Evolutionary conservation across 441 rosid genomes (phyloP).

Genomic region (Populus hybrid): DNA sequence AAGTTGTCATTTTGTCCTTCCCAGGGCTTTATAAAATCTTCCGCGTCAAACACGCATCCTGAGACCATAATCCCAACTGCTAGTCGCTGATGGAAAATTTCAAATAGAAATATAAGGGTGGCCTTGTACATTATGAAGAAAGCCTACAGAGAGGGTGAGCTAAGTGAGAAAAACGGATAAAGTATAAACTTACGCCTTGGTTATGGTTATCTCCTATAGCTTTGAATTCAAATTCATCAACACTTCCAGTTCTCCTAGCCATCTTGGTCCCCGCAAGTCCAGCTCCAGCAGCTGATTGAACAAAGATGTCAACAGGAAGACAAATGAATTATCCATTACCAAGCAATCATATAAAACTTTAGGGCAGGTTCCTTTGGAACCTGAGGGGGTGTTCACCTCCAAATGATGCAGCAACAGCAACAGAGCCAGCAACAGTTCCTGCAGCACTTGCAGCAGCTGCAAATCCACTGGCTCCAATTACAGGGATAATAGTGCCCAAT

Average conservation of each 20-base stretch:
- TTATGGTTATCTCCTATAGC: slow-evolving; percentile 71
- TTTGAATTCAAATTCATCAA: slow-evolving; percentile 87
- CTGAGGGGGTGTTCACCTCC: slow-evolving; percentile 59
- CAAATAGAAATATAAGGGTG: neutral
- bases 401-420: slow-evolving; percentile 96
- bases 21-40: slow-evolving; percentile 87
- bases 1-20: slow-evolving; percentile 64
- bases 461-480: slow-evolving; percentile 89
- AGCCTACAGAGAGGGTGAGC: neutral
- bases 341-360: neutral
- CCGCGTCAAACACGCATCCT: slow-evolving; percentile 66
- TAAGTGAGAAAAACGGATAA: neutral
- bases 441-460: slow-evolving; percentile 98
- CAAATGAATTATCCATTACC: neutral
- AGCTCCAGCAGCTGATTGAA: slow-evolving; percentile 89
- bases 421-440: slow-evolving; percentile 94
- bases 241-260: slow-evolving; percentile 86
- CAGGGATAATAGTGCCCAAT: slow-evolving; percentile 80
- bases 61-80: slow-evolving; percentile 81
- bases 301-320: neutral
- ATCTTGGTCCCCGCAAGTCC: slow-evolving; percentile 95
- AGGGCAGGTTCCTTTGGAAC: slow-evolving; percentile 1
- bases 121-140: neutral
- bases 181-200: slow-evolving; percentile 71
- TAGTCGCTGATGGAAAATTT: slow-evolving; percentile 55